Percentiles rank a stretch among this genome's conserved stretches.
These are phyloP conservation scores for Cyclostephanos invisitatus DNA, from an alignment of 108 stramenopile genomes.

Conservation along the genomic window DNA sequence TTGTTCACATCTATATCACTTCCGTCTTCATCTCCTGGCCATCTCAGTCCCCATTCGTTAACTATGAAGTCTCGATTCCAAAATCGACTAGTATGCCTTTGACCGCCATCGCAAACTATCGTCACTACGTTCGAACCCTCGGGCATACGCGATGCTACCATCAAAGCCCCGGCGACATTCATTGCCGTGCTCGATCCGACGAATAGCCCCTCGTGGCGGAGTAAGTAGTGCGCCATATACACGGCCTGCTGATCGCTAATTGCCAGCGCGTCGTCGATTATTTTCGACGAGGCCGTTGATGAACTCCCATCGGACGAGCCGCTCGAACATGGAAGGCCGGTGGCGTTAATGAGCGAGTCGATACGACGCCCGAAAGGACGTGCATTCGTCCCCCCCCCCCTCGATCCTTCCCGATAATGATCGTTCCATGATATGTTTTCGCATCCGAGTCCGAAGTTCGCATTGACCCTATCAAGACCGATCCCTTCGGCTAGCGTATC, in stretches of 20 bases:
- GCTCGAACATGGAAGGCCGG: not conserved
- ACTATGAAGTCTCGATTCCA: conserved; percentile 87
- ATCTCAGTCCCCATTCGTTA: conserved; percentile 63
- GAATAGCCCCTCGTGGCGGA: conserved; percentile 90
- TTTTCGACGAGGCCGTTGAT: conserved; percentile 18
- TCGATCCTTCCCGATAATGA: not conserved
- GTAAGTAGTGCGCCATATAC: conserved; percentile 92
- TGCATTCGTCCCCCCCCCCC: not conserved
- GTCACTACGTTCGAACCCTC: conserved; percentile 78
- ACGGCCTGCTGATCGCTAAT: conserved; percentile 92
- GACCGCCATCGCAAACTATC: conserved; percentile 91
- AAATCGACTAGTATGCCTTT: conserved; percentile 84
- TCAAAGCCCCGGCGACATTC: conserved; percentile 91
- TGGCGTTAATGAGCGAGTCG: not conserved
- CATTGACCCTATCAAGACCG: conserved; percentile 93
- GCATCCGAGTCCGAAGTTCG: conserved; percentile 80
- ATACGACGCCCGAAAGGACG: conserved; percentile 9
- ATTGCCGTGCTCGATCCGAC: conserved; percentile 95
- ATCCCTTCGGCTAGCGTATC: conserved; percentile 97
- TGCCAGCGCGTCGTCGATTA: conserved; percentile 66
- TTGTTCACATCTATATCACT: not conserved
- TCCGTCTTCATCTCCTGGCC: conserved; percentile 62
- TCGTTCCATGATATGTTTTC: conserved; percentile 28
- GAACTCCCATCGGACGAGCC: not conserved
- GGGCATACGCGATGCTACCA: conserved; percentile 60